phyloP scores from a whole-genome alignment of 2,329 filamentous ascomycete species.

The Aspergillus caelatus region DNA sequence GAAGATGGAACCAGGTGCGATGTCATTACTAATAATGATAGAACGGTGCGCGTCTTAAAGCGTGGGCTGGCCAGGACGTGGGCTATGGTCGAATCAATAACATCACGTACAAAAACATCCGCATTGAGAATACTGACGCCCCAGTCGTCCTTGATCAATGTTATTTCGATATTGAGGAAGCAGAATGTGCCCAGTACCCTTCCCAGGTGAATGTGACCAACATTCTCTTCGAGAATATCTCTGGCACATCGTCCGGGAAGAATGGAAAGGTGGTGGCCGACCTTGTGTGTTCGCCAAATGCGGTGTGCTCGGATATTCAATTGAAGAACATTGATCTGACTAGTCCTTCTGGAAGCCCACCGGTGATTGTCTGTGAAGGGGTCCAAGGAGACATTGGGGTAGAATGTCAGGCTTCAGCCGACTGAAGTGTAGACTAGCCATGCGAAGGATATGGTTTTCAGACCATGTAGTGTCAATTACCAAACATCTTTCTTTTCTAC shows the following conservation, averaged over 20 bases:
- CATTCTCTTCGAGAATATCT: constrained; percentile 62
- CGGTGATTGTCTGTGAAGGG: constrained; percentile 56
- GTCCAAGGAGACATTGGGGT: constrained; percentile 46
- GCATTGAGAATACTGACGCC: constrained; percentile 61
- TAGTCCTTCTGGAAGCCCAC: constrained; percentile 49
- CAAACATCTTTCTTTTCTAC: not conserved
- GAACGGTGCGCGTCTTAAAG: constrained; percentile 62
- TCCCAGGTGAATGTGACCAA: constrained; percentile 62
- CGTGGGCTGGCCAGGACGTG: constrained; percentile 60
- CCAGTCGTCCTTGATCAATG: constrained; percentile 64
- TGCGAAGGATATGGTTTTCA: not conserved
- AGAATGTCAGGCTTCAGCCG: constrained; percentile 28
- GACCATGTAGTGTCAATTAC: too few species aligned
- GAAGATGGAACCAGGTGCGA: not conserved
- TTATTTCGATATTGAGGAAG: constrained; percentile 61
- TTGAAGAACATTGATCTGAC: constrained; percentile 59
- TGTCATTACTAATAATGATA: constrained; percentile 35
- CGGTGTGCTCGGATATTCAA: constrained; percentile 59
- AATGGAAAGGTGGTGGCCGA: constrained; percentile 58
- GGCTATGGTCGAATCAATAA: constrained; percentile 66
- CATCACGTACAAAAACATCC: constrained; percentile 64
- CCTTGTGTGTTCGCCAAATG: constrained; percentile 59
- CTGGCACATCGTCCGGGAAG: constrained; percentile 59
- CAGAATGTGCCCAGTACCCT: constrained; percentile 57
- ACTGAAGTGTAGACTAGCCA: not conserved